Conservation (phyloP, 208 protist genomes). For the Trypanosoma scelopori region DNA sequence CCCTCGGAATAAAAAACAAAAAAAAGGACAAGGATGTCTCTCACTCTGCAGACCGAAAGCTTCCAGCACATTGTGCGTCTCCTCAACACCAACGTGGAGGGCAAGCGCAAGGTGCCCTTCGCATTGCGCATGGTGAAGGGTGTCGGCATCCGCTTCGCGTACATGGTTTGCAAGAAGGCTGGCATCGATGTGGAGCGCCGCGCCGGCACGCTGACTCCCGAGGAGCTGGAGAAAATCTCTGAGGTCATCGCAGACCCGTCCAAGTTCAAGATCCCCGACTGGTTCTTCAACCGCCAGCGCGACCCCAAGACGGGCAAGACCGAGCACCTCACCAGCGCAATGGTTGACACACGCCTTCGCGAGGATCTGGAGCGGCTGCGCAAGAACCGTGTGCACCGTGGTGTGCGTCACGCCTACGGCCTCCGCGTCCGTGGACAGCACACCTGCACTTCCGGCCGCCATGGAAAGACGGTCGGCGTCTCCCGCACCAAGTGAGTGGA, state of each 20-base stretch:
- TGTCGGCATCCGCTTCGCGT: conserved; percentile 99
- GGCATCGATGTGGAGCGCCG: conserved; percentile 97
- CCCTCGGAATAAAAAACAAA: too few species aligned
- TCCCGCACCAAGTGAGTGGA: conserved; percentile 73
- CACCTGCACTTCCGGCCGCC: conserved; percentile 99
- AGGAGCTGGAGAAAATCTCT: conserved; percentile 97
- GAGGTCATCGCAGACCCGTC: conserved; percentile 97
- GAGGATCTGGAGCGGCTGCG: conserved; percentile 99
- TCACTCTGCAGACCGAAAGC: conserved; percentile 75
- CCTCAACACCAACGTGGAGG: conserved; percentile 99
- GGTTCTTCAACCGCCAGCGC: conserved; percentile 99
- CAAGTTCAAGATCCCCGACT: conserved; percentile 99
- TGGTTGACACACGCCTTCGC: conserved; percentile 97
- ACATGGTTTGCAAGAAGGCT: conserved; percentile 99
- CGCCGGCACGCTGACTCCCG: conserved; percentile 84
- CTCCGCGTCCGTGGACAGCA: conserved; percentile 99
- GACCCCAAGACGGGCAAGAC: conserved; percentile 98
- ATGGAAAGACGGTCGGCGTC: conserved; percentile 92
- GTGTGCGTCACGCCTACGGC: conserved; percentile 98
- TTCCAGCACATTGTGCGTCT: conserved; percentile 99
- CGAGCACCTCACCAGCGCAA: conserved; percentile 97
- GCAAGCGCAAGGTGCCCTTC: conserved; percentile 97
- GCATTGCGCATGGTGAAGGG: conserved; percentile 99
- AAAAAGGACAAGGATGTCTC: conserved; percentile 34
- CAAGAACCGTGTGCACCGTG: conserved; percentile 98